Base-by-base conservation (phyloP, 2,329 filamentous ascomycete species). In the Mycocentrospora acerina region DNA sequence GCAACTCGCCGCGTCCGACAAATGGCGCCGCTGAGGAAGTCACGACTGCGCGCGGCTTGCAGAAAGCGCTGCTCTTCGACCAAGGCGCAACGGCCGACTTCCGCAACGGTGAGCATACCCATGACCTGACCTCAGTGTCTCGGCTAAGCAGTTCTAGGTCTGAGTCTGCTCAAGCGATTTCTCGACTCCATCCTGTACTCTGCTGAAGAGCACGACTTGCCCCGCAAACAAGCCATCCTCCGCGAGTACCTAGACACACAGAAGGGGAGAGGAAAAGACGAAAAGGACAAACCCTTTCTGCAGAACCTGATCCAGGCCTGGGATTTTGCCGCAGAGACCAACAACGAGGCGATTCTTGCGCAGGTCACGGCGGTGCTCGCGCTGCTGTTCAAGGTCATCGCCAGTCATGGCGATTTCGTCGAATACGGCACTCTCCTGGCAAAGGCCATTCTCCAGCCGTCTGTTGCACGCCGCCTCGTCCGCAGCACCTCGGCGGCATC, bases 281-380 rank as follows among this genome's bases (percentile, higher is more conserved):
- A 82, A 25, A 77, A 80, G 35, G 75, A 80, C 36, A 73, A 79
- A 6, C 73, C 83, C 16, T 88, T 84, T 53, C 78, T 97, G 19
- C 71, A 78, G 2, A 88, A 95, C 55, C 71, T 97, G 26, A 86
- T 94, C 69, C 86, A 94, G 55, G 89, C 83, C 42, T 97, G 91
- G 91, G 83, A 82, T 32, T 90, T 87, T 70, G 90, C 87, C 4
- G 82, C 82, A 19, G 83, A 88, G 62, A 81, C 82, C 50, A 88
- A 88, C 60, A 86, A 90, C 53, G 90, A 95, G 42, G 80, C 82
- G 37, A 73, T 96, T 42, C 78, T 93, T 61, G 91, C 90, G 1
- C 81, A 88, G 7, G 82, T 93, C 3, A 83, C 86, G 2, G 87
- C 91, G 1, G 83, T 90, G 7, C 71, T 98, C 19, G 88, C 88